Conservation (phyloP, 2,329 filamentous ascomycete species). For the Colletotrichum sp. region DNA sequence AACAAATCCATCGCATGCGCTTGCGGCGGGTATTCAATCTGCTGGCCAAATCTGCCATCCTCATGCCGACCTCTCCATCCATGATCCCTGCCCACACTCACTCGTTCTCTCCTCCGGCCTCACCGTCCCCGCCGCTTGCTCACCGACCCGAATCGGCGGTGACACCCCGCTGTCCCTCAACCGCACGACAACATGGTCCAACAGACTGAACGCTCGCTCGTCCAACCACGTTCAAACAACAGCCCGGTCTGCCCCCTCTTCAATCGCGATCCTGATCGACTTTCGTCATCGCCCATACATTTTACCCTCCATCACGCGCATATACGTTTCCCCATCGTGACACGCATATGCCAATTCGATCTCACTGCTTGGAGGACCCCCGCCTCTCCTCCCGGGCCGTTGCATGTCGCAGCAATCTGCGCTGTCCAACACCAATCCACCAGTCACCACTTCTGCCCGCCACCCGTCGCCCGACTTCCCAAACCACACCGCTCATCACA, state of each 20-base stretch:
- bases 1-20: background rate
- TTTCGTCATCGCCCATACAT: background rate
- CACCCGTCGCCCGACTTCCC: background rate
- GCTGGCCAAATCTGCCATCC: background rate
- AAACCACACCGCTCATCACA: background rate
- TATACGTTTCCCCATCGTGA: background rate
- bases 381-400: background rate
- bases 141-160: conserved; percentile 2
- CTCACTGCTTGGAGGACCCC: background rate
- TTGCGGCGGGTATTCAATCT: background rate
- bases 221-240: background rate
- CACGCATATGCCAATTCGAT: background rate
- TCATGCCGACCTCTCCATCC: background rate
- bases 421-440: background rate
- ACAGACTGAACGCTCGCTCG: background rate
- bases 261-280: background rate
- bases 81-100: background rate
- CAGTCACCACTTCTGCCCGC: background rate
- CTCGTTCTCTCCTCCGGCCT: background rate
- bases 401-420: background rate
- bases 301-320: background rate
- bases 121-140: background rate
- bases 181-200: background rate
- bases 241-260: background rate
- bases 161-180: background rate